These are phyloP conservation scores for Populus deltoides DNA, from an alignment of 345 rosid genomes.

Conservation along the genomic window DNA sequence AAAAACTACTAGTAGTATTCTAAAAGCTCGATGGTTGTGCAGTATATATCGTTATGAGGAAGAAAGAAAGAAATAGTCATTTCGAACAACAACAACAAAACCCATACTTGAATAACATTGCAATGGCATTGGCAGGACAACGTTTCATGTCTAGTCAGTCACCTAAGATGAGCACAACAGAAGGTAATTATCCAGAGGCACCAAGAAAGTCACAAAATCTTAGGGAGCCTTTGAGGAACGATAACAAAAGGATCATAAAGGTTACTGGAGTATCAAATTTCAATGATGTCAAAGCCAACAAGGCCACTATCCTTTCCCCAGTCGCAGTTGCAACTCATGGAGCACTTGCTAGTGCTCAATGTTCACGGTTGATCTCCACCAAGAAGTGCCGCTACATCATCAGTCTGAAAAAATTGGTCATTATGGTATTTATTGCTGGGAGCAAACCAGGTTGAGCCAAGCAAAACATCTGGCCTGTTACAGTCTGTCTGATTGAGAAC, in stretches of 20 bases:
- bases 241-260: background rate
- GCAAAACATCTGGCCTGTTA: slow-evolving; percentile 61
- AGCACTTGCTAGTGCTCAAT: slow-evolving; percentile 45
- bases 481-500: slow-evolving; percentile 24
- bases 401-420: slow-evolving; percentile 52
- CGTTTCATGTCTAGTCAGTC: background rate
- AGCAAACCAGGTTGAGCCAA: slow-evolving; percentile 71
- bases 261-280: background rate
- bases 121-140: background rate
- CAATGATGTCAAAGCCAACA: background rate
- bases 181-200: background rate
- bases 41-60: no score
- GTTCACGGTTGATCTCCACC: slow-evolving; percentile 62
- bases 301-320: background rate
- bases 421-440: slow-evolving; percentile 45
- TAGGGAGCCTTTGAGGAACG: background rate
- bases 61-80: background rate
- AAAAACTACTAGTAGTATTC: no score
- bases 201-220: background rate
- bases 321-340: background rate
- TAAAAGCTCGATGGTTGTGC: no score
- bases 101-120: no score
- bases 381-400: slow-evolving; percentile 62
- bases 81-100: background rate
- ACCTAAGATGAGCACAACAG: background rate